Evolutionary conservation across 2,329 filamentous ascomycete genomes (phyloP).

Genomic region (Cercospora brassicicola): DNA sequence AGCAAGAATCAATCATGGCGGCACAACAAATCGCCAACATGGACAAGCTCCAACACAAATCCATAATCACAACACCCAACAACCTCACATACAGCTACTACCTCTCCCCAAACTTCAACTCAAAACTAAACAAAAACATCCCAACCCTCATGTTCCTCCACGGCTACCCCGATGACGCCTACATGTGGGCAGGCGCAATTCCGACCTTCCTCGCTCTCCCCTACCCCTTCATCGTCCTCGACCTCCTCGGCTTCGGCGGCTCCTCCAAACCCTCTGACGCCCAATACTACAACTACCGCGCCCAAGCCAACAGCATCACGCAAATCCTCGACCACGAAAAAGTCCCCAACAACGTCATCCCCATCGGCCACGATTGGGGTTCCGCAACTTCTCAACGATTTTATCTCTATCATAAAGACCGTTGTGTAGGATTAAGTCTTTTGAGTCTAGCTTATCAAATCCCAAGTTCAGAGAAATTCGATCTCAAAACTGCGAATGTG

Average conservation of each 20-base stretch:
- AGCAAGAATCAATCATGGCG: background rate
- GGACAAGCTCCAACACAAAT: slow-evolving; percentile 31
- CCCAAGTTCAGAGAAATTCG: slow-evolving; percentile 35
- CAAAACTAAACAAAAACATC: slow-evolving; percentile 22
- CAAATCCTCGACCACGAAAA: slow-evolving; percentile 47
- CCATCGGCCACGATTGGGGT: slow-evolving; percentile 37
- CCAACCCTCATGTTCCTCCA: slow-evolving; percentile 48
- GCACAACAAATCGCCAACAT: slow-evolving; percentile 26
- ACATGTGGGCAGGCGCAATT: slow-evolving; percentile 46
- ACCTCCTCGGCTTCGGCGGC: slow-evolving; percentile 44
- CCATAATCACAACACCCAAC: slow-evolving; percentile 31
- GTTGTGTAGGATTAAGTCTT: slow-evolving; percentile 46
- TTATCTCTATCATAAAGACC: slow-evolving; percentile 46
- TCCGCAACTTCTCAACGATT: slow-evolving; percentile 44
- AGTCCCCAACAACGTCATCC: slow-evolving; percentile 19
- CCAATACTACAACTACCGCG: slow-evolving; percentile 41
- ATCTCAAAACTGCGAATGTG: slow-evolving; percentile 42
- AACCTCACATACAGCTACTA: slow-evolving; percentile 36
- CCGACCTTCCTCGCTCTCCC: slow-evolving; percentile 30
- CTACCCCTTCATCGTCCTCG: slow-evolving; percentile 41
- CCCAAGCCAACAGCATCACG: slow-evolving; percentile 41
- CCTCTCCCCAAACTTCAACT: slow-evolving; percentile 33
- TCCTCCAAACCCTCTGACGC: slow-evolving; percentile 46
- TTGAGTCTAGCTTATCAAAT: slow-evolving; percentile 48
- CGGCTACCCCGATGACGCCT: slow-evolving; percentile 54